These are phyloP conservation scores for Tilletia setariae DNA, from an alignment of 1,284 basidiomycete species.

Conservation along the genomic window DNA sequence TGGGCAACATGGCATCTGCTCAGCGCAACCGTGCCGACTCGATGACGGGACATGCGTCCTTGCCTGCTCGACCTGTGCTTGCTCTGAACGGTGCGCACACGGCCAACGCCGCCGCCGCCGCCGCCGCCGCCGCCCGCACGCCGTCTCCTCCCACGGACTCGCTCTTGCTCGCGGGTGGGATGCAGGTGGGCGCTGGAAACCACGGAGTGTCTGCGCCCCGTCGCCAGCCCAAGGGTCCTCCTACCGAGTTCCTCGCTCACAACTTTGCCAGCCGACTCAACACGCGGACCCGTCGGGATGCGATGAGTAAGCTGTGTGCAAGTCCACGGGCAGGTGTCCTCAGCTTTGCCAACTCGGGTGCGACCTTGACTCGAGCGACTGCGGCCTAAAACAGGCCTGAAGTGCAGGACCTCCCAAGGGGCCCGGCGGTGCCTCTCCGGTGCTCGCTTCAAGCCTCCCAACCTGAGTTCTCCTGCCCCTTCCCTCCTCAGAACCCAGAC, in stretches of 20 bases:
- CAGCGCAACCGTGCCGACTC: conserved; percentile 28
- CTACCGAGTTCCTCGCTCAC: conserved; percentile 41
- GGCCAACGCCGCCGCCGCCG: too few species aligned
- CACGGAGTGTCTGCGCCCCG: conserved; percentile 29
- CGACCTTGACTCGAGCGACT: not conserved
- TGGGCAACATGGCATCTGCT: conserved; percentile 30
- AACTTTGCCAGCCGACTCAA: conserved; percentile 46
- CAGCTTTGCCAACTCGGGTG: conserved; percentile 25
- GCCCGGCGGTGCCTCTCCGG: too few species aligned
- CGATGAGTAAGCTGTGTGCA: conserved; percentile 46
- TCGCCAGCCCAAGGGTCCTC: conserved; percentile 45
- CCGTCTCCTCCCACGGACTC: conserved; percentile 27
- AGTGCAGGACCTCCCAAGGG: too few species aligned
- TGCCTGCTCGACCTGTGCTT: conserved; percentile 4
- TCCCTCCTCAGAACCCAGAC: too few species aligned
- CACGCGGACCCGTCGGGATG: conserved; percentile 41
- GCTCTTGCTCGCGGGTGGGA: not conserved
- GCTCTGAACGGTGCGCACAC: conserved; percentile 6
- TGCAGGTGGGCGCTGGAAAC: conserved; percentile 15
- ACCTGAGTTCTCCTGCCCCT: too few species aligned
- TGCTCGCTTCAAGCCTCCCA: too few species aligned
- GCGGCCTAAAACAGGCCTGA: not conserved
- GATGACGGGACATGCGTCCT: not conserved
- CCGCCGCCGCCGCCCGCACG: not conserved
- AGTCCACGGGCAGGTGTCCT: conserved; percentile 37